Conservation (phyloP, 2,329 filamentous ascomycete genomes). For the Bertia moriformis region DNA sequence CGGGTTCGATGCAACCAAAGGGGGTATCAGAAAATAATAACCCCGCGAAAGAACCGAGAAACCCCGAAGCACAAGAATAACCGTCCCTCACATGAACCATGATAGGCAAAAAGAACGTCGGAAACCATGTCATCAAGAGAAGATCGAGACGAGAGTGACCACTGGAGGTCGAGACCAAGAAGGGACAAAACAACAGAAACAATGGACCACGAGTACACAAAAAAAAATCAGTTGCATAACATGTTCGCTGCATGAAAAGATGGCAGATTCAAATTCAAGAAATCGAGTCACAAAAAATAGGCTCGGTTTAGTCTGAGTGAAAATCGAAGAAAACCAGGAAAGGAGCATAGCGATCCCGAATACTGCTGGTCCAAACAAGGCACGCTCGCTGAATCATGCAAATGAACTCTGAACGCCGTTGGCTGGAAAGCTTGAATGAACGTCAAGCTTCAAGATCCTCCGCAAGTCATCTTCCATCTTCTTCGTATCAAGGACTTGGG, state of each 20-base stretch:
- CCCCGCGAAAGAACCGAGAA: constrained; percentile 5
- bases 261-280: neutral
- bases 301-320: neutral
- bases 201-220: no score
- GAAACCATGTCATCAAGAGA: no score
- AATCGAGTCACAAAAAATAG: neutral
- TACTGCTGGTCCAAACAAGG: neutral
- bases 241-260: no score
- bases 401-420: constrained; percentile 16
- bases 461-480: constrained; percentile 30
- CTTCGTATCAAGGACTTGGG: constrained; percentile 19
- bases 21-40: constrained; percentile 5
- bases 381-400: constrained; percentile 8
- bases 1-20: constrained; percentile 11
- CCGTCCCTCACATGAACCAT: neutral
- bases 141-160: no score
- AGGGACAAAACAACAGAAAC: no score
- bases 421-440: constrained; percentile 11
- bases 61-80: neutral
- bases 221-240: no score
- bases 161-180: no score
- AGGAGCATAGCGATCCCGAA: neutral
- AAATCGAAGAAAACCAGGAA: neutral
- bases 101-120: no score
- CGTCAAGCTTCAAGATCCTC: constrained; percentile 26